Evolutionary conservation across 441 rosid genomes (phyloP), one percentile per base, ranked within the genome.

Genomic region (Gossypium gossypioides): DNA sequence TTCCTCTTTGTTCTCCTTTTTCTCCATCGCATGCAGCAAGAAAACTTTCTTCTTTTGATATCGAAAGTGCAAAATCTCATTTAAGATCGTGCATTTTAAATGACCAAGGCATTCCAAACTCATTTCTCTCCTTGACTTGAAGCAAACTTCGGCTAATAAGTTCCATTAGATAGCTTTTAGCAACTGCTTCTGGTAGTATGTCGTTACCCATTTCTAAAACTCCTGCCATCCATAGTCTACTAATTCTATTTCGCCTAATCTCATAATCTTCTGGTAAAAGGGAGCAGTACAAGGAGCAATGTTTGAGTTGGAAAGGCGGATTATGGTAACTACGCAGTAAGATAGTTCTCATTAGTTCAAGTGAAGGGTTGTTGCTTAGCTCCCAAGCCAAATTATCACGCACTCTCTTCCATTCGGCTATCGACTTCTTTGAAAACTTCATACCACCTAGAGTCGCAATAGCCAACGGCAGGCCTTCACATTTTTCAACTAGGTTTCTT

Each of bases 71-170:
- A 12, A 79, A 60, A 68, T 81, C 85, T 3, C 78, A 65, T 5
- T 81, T 21, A 56, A 84, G 58, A 62, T 81, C 83, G 61, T 81
- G 87, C 83, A 84, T 79, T 77, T 78, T 80, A 52, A 77, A 68
- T 8, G 69, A 74, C 55, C 60, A 80, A 25, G 84, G 81, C 25
- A 80, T 69, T 59, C 82, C 85, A 1, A 8, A 37, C 7, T 16
- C 0, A 29, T 60, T 60, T 34, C 44, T 60, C 21, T 8, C 0
- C 3, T 1, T n/a, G 65, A 59, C 19, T 84, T 24, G 84, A 70
- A 84, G 84, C 84, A 84, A 56, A 22, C 58, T 80, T 67, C 82
- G 75, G 69, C 55, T 51, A 4, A 82, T 72, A 48, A 82, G 84
- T 2, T 80, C 84, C 74, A 74, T 70, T 0, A 82, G 64, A 52